Conservation (phyloP, 768 basidiomycete genomes). For the Xerocomellus chrysenteron region DNA sequence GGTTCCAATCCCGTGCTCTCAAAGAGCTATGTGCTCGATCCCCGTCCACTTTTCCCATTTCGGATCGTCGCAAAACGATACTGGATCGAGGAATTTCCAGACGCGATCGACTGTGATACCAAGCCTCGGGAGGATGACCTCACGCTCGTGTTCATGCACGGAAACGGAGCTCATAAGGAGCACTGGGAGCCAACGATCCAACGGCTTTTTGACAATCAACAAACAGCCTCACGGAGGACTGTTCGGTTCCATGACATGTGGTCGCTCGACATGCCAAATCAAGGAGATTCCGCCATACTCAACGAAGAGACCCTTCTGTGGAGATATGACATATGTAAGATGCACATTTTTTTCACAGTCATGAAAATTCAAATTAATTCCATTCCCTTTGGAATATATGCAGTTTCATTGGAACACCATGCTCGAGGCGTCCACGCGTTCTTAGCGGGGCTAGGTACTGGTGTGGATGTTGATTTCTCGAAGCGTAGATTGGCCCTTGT, state of each 20-base stretch:
- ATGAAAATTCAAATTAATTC: neutral
- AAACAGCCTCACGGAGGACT: too few relatives aligned
- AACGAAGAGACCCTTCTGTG: too few relatives aligned
- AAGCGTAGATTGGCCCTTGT: slow-evolving; percentile 3
- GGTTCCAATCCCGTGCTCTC: neutral
- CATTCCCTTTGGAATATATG: neutral
- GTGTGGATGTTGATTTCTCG: slow-evolving; percentile 11
- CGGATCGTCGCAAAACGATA: slow-evolving; percentile 10
- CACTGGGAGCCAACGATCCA: slow-evolving; percentile 9
- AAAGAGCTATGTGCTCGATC: slow-evolving; percentile 7
- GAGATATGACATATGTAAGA: too few relatives aligned
- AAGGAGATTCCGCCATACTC: too few relatives aligned
- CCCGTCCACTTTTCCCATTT: slow-evolving; percentile 11
- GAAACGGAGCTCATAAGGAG: slow-evolving; percentile 2
- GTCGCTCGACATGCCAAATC: neutral
- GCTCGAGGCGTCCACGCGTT: slow-evolving; percentile 9
- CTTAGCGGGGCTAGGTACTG: neutral
- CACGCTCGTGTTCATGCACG: slow-evolving; percentile 5
- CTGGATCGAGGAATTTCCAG: neutral
- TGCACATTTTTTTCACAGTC: neutral
- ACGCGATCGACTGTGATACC: neutral
- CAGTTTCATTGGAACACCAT: slow-evolving; percentile 8
- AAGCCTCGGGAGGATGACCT: neutral
- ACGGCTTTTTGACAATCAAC: neutral
- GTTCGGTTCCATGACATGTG: slow-evolving; percentile 8